phyloP scores from a whole-genome alignment of 768 basidiomycete species.

The Trametes cingulata region DNA sequence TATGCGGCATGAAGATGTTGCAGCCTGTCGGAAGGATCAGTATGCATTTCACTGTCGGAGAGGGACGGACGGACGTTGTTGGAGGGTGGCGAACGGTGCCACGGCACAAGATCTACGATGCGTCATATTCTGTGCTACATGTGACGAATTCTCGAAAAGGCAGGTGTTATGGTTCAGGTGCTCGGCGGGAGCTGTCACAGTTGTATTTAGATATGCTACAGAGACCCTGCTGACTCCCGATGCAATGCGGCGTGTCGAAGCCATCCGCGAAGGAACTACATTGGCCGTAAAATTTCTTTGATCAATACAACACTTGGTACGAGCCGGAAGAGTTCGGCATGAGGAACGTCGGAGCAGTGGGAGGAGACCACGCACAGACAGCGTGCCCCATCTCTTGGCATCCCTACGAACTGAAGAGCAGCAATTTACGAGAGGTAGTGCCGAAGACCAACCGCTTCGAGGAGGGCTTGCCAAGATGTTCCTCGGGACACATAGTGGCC shows the following conservation, averaged over 20 bases:
- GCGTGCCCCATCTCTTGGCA: neutral
- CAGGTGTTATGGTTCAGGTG: constrained; percentile 3
- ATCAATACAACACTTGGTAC: too few species aligned
- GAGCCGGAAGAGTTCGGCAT: too few species aligned
- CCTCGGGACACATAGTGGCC: neutral
- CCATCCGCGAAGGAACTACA: too few species aligned
- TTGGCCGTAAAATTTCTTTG: too few species aligned
- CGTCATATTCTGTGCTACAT: neutral
- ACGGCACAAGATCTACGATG: constrained; percentile 7
- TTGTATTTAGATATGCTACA: neutral
- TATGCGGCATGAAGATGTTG: neutral
- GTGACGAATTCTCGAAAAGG: neutral
- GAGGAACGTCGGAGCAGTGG: neutral
- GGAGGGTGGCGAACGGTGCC: neutral
- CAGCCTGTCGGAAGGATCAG: too few species aligned
- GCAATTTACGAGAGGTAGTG: constrained; percentile 4
- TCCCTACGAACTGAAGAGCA: neutral
- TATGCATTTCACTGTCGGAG: too few species aligned
- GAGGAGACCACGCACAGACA: neutral
- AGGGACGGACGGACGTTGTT: too few species aligned
- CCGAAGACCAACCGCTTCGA: constrained; percentile 18
- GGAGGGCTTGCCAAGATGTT: neutral
- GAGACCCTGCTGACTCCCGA: neutral
- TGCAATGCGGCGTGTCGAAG: too few species aligned
- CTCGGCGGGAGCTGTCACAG: too few species aligned